Base-by-base conservation (phyloP, 306 rosid genomes). In the Leucaena leucocephala region DNA sequence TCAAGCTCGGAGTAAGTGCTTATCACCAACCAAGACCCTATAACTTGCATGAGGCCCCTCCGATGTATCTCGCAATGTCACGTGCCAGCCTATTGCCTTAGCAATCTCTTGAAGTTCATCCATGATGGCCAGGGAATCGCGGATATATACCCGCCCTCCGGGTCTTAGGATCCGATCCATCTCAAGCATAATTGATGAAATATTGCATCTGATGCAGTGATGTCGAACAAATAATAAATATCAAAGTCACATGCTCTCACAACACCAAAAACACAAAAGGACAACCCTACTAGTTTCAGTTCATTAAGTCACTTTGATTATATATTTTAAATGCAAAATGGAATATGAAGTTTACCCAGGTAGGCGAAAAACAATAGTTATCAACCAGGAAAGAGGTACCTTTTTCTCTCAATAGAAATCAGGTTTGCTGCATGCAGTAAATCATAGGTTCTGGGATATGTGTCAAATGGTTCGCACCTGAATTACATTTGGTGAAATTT, bases 391-490 rank as follows among this genome's bases (percentile, higher is more conserved):
- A 55, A 70, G 74, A 50, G 22, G 81, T 90, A 95, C 99, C 99
- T 90, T 88, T 91, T 96, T 78, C 66, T 86, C 89, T 93, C 98
- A 12, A 86, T 44, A 43, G 97, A 90, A 76, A 96, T 91, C 64
- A 96, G 93, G 80, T 84, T 79, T 35, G 96, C 88, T 7, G 98
- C 99, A 84, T 95, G 97, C 84, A 95, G 82, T 43, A 95, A 82
- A 87, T 95, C 99, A 49, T 93, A 95, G 19, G 99, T 95, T 84
- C 99, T 91, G 7, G 99, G 99, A 81, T 95, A 95, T 45, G 98
- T 91, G 85, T 95, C 99, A 80, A 95, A 93, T 49, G 99, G 86
- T 78, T 95, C 99, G 43, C 99, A 95, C 99, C 99, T 95, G 82
- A 75, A 80, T 74, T 50, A 74, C 33, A 38, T 68, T 59, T 9